Percentiles rank a stretch among this genome's conserved stretches.
Conservation (phyloP, 202 grass and related monocot genomes). For the Setaria italica region DNA sequence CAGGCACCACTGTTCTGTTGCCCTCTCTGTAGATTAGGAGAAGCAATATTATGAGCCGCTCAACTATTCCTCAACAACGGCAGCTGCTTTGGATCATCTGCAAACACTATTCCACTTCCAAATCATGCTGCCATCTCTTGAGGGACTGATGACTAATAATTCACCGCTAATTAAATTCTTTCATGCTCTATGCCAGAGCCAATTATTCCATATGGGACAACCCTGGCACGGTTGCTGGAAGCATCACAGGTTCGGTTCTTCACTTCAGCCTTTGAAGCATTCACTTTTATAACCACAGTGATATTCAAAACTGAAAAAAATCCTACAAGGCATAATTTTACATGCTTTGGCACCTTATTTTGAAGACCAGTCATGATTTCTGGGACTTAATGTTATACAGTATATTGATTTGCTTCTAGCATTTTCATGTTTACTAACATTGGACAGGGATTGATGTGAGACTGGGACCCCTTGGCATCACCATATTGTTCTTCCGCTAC, state of each 20-base stretch:
- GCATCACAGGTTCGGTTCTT: neutral
- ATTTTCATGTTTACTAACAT: slow-evolving; percentile 2
- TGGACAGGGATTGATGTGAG: neutral
- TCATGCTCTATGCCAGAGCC: slow-evolving; percentile 2
- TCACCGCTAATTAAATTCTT: slow-evolving; percentile 17
- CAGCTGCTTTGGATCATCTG: slow-evolving; percentile 22
- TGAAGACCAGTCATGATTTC: neutral
- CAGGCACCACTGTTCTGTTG: slow-evolving; percentile 18
- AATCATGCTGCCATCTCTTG: slow-evolving; percentile 35
- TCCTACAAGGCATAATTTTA: neutral
- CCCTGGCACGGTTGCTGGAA: neutral
- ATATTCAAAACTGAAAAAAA: slow-evolving; percentile 31
- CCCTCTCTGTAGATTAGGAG: slow-evolving; percentile 21
- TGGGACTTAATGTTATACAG: neutral
- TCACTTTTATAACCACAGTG: neutral
- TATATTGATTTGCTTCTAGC: neutral
- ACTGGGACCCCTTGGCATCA: slow-evolving; percentile 6
- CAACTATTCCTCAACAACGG: slow-evolving; percentile 42
- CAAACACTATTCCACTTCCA: slow-evolving; percentile 21
- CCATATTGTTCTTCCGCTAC: slow-evolving; percentile 24
- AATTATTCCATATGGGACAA: slow-evolving; percentile 22
- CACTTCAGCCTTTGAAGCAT: neutral
- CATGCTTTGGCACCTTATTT: neutral
- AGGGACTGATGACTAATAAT: slow-evolving; percentile 3
- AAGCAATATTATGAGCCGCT: slow-evolving; percentile 31